Percentiles rank a stretch among this genome's conserved stretches.
These are phyloP conservation scores for Podila epigama DNA, from an alignment of 192 early-diverging fungal species.

Conservation along the genomic window DNA sequence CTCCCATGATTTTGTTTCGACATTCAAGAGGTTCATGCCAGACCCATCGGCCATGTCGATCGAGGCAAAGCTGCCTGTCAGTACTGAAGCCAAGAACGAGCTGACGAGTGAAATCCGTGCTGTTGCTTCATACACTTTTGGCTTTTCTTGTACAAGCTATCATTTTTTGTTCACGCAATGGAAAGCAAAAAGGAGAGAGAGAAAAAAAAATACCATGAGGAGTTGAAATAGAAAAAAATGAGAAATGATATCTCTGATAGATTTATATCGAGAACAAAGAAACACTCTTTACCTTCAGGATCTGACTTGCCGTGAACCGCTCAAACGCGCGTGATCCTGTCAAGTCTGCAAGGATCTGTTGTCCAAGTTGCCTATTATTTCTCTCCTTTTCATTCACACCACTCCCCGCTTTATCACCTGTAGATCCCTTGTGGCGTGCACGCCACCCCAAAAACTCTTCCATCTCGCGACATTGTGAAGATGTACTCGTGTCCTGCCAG, in stretches of 20 bases:
- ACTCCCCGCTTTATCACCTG: neutral
- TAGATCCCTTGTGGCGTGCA: neutral
- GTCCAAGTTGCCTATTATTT: conserved; percentile 29
- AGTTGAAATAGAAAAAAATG: neutral
- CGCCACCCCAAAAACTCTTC: conserved; percentile 63
- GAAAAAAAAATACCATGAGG: neutral
- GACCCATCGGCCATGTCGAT: conserved; percentile 80
- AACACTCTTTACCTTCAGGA: conserved; percentile 65
- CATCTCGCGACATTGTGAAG: conserved; percentile 64
- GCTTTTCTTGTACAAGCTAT: conserved; percentile 53
- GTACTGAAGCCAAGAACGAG: conserved; percentile 72
- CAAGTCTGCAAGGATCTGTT: conserved; percentile 63
- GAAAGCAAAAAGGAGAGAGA: neutral
- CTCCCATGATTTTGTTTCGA: conserved; percentile 65
- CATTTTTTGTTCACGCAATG: neutral
- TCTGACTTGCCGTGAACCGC: conserved; percentile 81
- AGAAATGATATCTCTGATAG: no score
- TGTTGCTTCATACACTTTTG: conserved; percentile 51
- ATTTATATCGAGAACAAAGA: no score
- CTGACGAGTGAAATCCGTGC: conserved; percentile 76
- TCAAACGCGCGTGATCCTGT: conserved; percentile 84
- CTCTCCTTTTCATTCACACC: neutral
- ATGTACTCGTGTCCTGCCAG: conserved; percentile 85
- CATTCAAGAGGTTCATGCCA: conserved; percentile 84
- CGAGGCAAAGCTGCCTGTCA: conserved; percentile 61